phyloP scores from a whole-genome alignment of 495 filamentous ascomycete species.

The Penicillium ochrochloron region DNA sequence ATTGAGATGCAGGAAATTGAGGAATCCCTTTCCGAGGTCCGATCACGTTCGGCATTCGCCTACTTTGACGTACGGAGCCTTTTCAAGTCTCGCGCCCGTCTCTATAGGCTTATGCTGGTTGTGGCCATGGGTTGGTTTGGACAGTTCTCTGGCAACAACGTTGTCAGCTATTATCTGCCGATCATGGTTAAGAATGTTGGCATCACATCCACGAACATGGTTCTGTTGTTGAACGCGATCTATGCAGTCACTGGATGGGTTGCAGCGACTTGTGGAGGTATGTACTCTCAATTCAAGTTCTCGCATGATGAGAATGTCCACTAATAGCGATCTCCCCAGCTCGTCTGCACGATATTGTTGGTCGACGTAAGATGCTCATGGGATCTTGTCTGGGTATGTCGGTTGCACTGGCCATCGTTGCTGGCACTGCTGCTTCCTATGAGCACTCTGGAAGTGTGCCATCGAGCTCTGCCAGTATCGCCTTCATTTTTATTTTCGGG shows the following conservation, averaged over 20 bases:
- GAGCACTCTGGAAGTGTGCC: background rate
- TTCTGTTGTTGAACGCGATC: background rate
- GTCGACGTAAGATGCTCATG: background rate
- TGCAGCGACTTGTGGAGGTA: background rate
- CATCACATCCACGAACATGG: background rate
- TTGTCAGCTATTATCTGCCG: background rate
- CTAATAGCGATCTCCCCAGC: background rate
- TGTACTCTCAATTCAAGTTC: background rate
- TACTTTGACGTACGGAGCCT: background rate
- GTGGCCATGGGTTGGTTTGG: background rate
- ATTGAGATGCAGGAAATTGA: slow-evolving; percentile 2
- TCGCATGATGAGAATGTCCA: background rate
- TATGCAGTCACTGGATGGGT: background rate
- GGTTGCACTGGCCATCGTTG: background rate
- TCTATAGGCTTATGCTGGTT: background rate
- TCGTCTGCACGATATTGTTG: background rate
- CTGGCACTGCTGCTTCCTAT: background rate
- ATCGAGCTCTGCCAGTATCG: background rate
- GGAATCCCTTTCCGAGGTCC: background rate
- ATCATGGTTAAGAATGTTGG: background rate
- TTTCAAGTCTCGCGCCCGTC: slow-evolving; percentile 1
- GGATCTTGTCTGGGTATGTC: background rate
- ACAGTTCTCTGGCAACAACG: background rate
- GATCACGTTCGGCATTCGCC: background rate
- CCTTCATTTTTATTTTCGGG: background rate